These are phyloP conservation scores for Saccharomycopsis microspora DNA, from an alignment of 805 yeast genomes.

Conservation along the genomic window DNA sequence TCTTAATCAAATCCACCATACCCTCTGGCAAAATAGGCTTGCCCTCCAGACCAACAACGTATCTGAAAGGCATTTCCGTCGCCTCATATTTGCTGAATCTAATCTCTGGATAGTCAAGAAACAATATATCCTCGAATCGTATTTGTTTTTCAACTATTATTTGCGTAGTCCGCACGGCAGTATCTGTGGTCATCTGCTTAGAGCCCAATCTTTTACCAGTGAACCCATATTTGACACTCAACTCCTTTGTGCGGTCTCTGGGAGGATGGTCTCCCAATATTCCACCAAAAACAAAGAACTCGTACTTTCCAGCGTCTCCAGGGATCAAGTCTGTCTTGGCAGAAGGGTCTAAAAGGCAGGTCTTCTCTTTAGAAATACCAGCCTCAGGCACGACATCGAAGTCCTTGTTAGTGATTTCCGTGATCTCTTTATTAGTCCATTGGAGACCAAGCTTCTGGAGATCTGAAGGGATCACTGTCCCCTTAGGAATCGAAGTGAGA, in stretches of 20 bases:
- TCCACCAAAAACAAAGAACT: slow-evolving; percentile 93
- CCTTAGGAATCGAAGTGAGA: slow-evolving; percentile 63
- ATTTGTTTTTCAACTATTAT: slow-evolving; percentile 50
- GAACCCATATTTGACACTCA: slow-evolving; percentile 70
- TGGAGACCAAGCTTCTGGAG: slow-evolving; percentile 54
- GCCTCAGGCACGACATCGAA: slow-evolving; percentile 27
- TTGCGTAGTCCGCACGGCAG: slow-evolving; percentile 90
- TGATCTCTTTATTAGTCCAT: slow-evolving; percentile 73
- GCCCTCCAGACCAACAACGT: slow-evolving; percentile 50
- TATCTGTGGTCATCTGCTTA: slow-evolving; percentile 95
- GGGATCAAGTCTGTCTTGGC: slow-evolving; percentile 70
- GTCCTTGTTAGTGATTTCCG: slow-evolving; percentile 26
- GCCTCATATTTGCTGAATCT: slow-evolving; percentile 81
- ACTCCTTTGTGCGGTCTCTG: slow-evolving; percentile 86
- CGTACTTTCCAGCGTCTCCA: slow-evolving; percentile 51
- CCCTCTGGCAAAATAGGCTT: slow-evolving; percentile 87
- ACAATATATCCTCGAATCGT: slow-evolving; percentile 61
- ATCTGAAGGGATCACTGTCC: slow-evolving; percentile 54
- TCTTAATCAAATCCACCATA: slow-evolving; percentile 75
- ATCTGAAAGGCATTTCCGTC: slow-evolving; percentile 96
- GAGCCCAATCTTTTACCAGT: slow-evolving; percentile 79
- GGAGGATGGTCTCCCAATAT: slow-evolving; percentile 89
- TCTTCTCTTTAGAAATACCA: slow-evolving; percentile 32
- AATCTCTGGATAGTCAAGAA: slow-evolving; percentile 90
- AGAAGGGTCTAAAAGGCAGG: slow-evolving; percentile 84